Evolutionary conservation across 768 basidiomycete species (phyloP).

Genomic region (Phaeotremella skinneri): DNA sequence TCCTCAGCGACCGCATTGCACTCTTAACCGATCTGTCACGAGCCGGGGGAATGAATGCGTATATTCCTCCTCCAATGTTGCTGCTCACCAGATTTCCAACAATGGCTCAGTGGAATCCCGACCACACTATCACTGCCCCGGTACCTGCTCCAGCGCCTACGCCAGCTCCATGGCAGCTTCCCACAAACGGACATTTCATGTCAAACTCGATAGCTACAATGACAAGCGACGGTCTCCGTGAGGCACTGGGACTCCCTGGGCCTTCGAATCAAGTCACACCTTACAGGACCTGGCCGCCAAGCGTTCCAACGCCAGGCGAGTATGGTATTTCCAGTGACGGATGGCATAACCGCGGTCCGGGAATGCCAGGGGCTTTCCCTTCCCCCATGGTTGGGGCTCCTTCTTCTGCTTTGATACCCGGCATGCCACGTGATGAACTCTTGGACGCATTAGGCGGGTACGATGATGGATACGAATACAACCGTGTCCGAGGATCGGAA

Average conservation of each 20-base stretch:
- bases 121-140: too few species aligned
- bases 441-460: neutral
- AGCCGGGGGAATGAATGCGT: neutral
- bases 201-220: too few species aligned
- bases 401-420: neutral
- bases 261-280: too few species aligned
- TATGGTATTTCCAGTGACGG: too few species aligned
- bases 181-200: too few species aligned
- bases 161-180: too few species aligned
- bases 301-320: too few species aligned
- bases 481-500: conserved; percentile 5
- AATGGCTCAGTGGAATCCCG: neutral
- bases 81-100: neutral
- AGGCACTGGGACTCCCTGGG: too few species aligned
- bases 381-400: neutral
- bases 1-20: neutral
- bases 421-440: neutral
- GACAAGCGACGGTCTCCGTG: too few species aligned
- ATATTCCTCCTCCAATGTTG: neutral
- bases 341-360: neutral
- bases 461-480: conserved; percentile 7
- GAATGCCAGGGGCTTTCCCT: neutral
- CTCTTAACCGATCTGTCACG: neutral
- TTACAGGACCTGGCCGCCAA: too few species aligned
- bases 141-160: too few species aligned